Percentiles rank a stretch among this genome's conserved stretches.
Conservation (phyloP, 2,329 filamentous ascomycete genomes). For the Phialophora expanda region DNA sequence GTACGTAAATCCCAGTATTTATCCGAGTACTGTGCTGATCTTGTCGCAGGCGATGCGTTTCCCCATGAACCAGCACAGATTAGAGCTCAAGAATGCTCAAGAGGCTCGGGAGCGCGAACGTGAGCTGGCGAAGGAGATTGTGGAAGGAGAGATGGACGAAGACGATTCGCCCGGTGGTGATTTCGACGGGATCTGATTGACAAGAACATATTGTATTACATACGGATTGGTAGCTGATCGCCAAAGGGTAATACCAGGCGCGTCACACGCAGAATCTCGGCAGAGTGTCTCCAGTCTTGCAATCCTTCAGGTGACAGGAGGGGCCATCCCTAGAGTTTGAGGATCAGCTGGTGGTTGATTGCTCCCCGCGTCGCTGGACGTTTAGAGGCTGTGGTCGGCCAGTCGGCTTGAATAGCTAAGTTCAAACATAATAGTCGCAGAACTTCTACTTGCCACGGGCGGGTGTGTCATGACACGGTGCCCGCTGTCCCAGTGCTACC, state of each 20-base stretch:
- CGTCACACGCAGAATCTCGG: neutral
- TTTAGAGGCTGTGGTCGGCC: constrained; percentile 10
- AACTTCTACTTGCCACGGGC: neutral
- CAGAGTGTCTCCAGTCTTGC: neutral
- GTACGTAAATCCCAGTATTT: constrained; percentile 54
- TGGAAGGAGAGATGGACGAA: constrained; percentile 95
- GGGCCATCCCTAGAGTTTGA: constrained; percentile 4
- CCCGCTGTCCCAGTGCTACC: neutral
- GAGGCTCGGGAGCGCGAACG: constrained; percentile 96
- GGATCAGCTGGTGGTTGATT: constrained; percentile 11
- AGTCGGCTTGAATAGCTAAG: constrained; percentile 16
- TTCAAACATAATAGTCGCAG: constrained; percentile 21
- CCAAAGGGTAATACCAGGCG: neutral
- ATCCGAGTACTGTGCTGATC: constrained; percentile 40
- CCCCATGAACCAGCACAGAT: constrained; percentile 97
- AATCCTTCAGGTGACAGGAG: neutral
- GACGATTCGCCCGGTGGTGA: constrained; percentile 87
- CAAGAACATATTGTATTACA: constrained; percentile 16
- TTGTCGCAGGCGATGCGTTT: constrained; percentile 85
- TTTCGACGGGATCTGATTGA: constrained; percentile 86
- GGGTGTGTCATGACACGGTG: neutral
- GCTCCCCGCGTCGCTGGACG: constrained; percentile 3
- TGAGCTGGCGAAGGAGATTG: constrained; percentile 98
- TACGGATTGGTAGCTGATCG: constrained; percentile 5
- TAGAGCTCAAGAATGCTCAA: constrained; percentile 97